Base-by-base conservation (phyloP, 768 basidiomycete species). In the Artomyces pyxidatus region DNA sequence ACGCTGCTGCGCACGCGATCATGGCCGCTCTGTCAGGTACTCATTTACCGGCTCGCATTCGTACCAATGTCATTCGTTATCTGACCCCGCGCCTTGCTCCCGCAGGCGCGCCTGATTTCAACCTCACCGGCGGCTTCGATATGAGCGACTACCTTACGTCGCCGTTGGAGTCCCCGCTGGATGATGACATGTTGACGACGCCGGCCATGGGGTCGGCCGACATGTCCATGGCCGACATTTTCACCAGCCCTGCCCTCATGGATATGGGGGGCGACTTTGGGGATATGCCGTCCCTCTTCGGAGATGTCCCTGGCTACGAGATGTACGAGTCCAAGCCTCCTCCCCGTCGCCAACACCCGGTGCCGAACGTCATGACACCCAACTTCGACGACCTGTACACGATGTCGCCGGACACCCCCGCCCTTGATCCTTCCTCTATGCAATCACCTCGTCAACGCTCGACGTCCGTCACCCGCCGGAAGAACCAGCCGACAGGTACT, bases 401-500 rank as follows among this genome's bases (percentile, higher is more conserved):
- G 4, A 66, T 83, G 56, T 75, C 81, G 6, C 80, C 81, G 0
- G 61, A 59, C 26, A 75, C 77, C 6, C 80, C 79, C 0, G 52
- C 68, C 25, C 62, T 82, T 40, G 71, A 80, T 50, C 57, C 64
- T 3, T 41, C 69, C 22, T 61, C 68, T 28, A 26, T 71, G 38
- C 62, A 65, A 21, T 52, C 63, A 3, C 69, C 70, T 9, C 65
- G 21, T 53, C 40, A 37, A 53, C 6, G 26, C 50, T 5, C 19
- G 8, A 50, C 58, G 12, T 28, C 58, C 12, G 49, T 58, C 1
- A 38, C 54, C 23, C 64, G 68, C 48, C 74, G 64, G 21, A 68
- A 63, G 55, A 55, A 53, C 10, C 49, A 39, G 0, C 79, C 76
- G 4, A 87, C 78, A 2, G 84, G 83, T n/a, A 86, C 83, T 6